These are phyloP conservation scores for Aspergillus nidulans DNA, from an alignment of 495 filamentous ascomycete genomes.

Conservation along the genomic window DNA sequence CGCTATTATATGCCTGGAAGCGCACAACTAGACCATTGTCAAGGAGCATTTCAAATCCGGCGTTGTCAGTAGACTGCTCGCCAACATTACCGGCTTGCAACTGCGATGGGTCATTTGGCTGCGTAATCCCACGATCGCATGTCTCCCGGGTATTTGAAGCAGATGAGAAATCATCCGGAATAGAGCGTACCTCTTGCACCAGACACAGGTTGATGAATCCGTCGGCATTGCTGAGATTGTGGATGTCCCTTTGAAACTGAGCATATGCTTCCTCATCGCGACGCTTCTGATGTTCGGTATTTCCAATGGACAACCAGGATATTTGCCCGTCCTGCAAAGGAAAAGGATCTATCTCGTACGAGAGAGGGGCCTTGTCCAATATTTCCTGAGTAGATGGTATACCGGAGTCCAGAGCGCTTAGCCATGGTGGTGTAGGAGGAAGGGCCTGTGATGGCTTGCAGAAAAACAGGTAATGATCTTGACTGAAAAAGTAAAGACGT, in stretches of 20 bases:
- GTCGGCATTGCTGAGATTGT: constrained; percentile 57
- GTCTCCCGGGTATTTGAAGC: constrained; percentile 48
- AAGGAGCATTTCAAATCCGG: constrained; percentile 60
- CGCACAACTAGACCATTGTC: constrained; percentile 61
- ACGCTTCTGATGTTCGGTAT: constrained; percentile 37
- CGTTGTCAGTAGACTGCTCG: constrained; percentile 51
- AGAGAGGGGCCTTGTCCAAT: constrained; percentile 53
- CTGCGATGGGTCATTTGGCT: constrained; percentile 51
- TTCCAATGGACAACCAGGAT: constrained; percentile 52
- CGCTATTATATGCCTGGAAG: constrained; percentile 59
- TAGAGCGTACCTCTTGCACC: constrained; percentile 52
- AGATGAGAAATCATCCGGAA: constrained; percentile 46
- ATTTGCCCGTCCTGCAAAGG: constrained; percentile 51
- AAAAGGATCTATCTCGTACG: constrained; percentile 63
- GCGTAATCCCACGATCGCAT: constrained; percentile 46
- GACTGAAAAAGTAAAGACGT: constrained; percentile 64
- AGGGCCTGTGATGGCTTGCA: constrained; percentile 58
- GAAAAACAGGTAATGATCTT: constrained; percentile 66
- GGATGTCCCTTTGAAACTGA: constrained; percentile 56
- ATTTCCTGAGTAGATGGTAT: constrained; percentile 56
- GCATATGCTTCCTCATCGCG: constrained; percentile 59
- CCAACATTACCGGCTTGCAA: constrained; percentile 22
- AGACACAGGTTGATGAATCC: constrained; percentile 64
- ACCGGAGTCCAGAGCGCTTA: constrained; percentile 35
- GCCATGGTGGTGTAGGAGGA: constrained; percentile 62